phyloP scores from a whole-genome alignment of 2,329 filamentous ascomycete species.

The Penicillium sp. region DNA sequence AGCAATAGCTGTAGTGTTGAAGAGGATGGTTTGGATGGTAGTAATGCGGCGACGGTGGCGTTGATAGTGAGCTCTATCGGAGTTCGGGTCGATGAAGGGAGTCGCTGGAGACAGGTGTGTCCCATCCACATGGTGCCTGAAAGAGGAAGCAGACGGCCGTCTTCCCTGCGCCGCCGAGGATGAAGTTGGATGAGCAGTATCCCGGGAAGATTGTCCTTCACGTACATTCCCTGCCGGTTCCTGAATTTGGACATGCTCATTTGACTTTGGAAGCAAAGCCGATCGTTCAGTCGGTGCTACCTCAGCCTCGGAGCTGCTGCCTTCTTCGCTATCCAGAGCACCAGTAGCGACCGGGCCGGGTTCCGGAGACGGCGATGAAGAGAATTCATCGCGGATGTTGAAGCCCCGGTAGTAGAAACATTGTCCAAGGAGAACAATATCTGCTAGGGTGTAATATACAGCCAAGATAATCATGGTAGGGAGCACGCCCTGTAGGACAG shows the following conservation, averaged over 20 bases:
- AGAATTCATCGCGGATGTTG: slow-evolving; percentile 43
- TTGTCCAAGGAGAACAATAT: slow-evolving; percentile 84
- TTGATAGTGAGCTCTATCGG: slow-evolving; percentile 36
- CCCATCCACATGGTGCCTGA: slow-evolving; percentile 62
- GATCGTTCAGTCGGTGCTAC: slow-evolving; percentile 39
- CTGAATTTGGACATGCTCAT: slow-evolving; percentile 25
- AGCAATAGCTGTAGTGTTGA: slow-evolving; percentile 76
- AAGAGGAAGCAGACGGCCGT: slow-evolving; percentile 42
- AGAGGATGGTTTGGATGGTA: slow-evolving; percentile 60
- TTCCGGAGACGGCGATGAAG: slow-evolving; percentile 26
- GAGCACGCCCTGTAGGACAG: slow-evolving; percentile 85
- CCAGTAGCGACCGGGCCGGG: slow-evolving; percentile 20
- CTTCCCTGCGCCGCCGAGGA: slow-evolving; percentile 25
- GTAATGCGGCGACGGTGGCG: slow-evolving; percentile 39
- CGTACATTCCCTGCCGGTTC: slow-evolving; percentile 1
- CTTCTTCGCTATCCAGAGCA: slow-evolving; percentile 26
- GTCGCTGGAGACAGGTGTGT: slow-evolving; percentile 80
- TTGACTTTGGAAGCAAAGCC: slow-evolving; percentile 35
- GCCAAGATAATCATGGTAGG: slow-evolving; percentile 97
- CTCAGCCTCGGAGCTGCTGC: slow-evolving; percentile 28
- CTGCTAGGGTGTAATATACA: slow-evolving; percentile 89
- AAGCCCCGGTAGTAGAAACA: slow-evolving; percentile 97
- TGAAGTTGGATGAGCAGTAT: slow-evolving; percentile 17
- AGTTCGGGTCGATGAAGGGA: slow-evolving; percentile 68
- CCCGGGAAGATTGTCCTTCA: slow-evolving; percentile 12